Conservation (phyloP, 768 basidiomycete genomes). For the Agaricus sinodeliciosus region DNA sequence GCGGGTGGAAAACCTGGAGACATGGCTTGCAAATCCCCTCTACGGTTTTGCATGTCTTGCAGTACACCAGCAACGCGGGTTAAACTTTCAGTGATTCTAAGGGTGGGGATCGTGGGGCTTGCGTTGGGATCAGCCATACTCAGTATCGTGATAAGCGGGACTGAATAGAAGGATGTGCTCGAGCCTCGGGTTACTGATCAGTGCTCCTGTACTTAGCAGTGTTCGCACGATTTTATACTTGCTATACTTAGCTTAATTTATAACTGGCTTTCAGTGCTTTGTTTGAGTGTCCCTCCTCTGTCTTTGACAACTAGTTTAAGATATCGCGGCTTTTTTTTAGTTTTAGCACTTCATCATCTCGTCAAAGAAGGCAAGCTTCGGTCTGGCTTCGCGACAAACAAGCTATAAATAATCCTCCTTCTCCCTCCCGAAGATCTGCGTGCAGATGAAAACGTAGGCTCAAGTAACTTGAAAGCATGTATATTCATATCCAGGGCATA, state of each 20-base stretch:
- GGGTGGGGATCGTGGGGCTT: conserved; percentile 21
- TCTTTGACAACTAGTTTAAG: too few species aligned
- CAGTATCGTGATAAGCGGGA: not conserved
- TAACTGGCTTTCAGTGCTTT: too few species aligned
- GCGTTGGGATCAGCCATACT: conserved; percentile 19
- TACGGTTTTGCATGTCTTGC: conserved; percentile 35
- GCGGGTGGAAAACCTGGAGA: conserved; percentile 47
- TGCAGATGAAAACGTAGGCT: too few species aligned
- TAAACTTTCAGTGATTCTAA: conserved; percentile 37
- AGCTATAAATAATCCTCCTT: too few species aligned
- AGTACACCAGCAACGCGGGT: conserved; percentile 45
- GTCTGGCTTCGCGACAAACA: too few species aligned
- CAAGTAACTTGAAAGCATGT: not conserved
- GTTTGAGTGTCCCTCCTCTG: too few species aligned
- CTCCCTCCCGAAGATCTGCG: too few species aligned
- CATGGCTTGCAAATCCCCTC: conserved; percentile 25
- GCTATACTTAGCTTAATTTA: too few species aligned
- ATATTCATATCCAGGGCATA: not conserved
- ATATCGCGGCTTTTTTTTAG: too few species aligned
- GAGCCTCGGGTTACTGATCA: not conserved
- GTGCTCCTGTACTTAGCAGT: not conserved
- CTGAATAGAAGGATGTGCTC: not conserved
- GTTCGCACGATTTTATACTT: too few species aligned
- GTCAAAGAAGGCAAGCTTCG: too few species aligned
- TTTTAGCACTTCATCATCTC: too few species aligned